Conservation (phyloP, 2,329 filamentous ascomycete species). For the Chaetomium sp. region DNA sequence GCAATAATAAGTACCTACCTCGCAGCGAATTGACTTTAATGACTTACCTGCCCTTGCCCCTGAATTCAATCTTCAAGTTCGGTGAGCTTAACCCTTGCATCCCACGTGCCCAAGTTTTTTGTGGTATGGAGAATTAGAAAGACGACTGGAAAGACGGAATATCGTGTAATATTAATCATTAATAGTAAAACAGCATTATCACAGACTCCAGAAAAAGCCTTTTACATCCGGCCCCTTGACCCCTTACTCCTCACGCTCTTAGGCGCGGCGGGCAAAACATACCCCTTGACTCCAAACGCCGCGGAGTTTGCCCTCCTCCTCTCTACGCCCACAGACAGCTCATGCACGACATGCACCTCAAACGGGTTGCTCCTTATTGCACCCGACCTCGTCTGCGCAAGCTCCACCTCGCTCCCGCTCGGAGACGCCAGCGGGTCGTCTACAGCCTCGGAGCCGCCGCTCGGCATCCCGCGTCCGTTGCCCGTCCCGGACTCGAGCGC, state of each 20-base stretch:
- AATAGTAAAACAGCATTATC: too few relatives aligned
- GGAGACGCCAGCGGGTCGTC: not conserved
- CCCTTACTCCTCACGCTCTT: not conserved
- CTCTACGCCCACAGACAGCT: constrained; percentile 10
- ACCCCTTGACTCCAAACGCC: constrained; percentile 3
- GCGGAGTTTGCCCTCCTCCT: not conserved
- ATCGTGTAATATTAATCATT: too few relatives aligned
- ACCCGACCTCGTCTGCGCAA: not conserved
- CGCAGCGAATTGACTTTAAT: too few relatives aligned
- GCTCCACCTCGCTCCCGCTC: constrained; percentile 20
- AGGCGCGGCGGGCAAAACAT: not conserved
- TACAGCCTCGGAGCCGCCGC: not conserved
- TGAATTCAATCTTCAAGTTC: too few relatives aligned
- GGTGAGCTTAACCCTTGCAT: too few relatives aligned
- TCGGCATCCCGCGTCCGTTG: not conserved
- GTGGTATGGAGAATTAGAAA: too few relatives aligned
- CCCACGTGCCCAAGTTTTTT: too few relatives aligned
- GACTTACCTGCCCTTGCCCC: too few relatives aligned
- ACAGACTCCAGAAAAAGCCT: too few relatives aligned
- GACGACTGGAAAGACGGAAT: too few relatives aligned
- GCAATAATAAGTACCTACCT: too few relatives aligned
- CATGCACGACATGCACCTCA: constrained; percentile 20
- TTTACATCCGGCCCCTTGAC: too few relatives aligned
- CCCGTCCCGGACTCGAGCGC: constrained; percentile 4
- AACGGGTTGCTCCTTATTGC: constrained; percentile 21